These are phyloP conservation scores for Cladosporium sp. DNA, from an alignment of 2,329 filamentous ascomycete genomes.

Conservation along the genomic window DNA sequence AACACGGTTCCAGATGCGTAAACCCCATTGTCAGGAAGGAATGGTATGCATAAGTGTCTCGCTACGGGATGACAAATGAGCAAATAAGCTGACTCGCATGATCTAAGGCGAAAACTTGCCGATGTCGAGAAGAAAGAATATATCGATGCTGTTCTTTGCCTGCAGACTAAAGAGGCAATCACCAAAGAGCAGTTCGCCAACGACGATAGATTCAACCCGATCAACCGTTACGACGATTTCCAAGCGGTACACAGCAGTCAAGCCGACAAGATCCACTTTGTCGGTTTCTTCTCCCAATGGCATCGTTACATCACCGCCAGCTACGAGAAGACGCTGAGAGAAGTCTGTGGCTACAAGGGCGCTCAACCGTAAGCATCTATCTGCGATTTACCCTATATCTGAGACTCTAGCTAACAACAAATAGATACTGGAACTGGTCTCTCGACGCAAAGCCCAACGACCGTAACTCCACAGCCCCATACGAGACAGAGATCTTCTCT, in stretches of 20 bases:
- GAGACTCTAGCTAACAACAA: constrained; percentile 2
- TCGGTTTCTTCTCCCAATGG: constrained; percentile 30
- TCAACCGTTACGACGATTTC: constrained; percentile 30
- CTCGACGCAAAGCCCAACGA: constrained; percentile 23
- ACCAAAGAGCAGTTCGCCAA: constrained; percentile 20
- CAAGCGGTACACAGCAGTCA: constrained; percentile 27
- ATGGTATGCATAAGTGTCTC: neutral
- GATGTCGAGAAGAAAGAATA: constrained; percentile 26
- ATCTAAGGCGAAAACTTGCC: constrained; percentile 24
- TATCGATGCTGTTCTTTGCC: constrained; percentile 29
- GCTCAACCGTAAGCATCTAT: constrained; percentile 1
- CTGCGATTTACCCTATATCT: neutral
- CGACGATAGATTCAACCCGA: constrained; percentile 17
- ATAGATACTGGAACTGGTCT: constrained; percentile 33
- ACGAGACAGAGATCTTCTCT: constrained; percentile 12
- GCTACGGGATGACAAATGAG: neutral
- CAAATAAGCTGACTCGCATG: neutral
- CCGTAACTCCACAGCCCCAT: constrained; percentile 19
- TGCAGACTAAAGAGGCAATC: constrained; percentile 24
- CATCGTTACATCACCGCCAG: constrained; percentile 31
- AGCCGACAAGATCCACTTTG: constrained; percentile 26
- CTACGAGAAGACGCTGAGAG: constrained; percentile 28
- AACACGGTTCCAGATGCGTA: neutral
- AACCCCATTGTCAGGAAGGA: constrained; percentile 11
- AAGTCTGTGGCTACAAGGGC: constrained; percentile 28